Percentiles rank a stretch among this genome's conserved stretches.
Conservation (phyloP, 371 early-diverging fungal species). For the Mortierella sp. region DNA sequence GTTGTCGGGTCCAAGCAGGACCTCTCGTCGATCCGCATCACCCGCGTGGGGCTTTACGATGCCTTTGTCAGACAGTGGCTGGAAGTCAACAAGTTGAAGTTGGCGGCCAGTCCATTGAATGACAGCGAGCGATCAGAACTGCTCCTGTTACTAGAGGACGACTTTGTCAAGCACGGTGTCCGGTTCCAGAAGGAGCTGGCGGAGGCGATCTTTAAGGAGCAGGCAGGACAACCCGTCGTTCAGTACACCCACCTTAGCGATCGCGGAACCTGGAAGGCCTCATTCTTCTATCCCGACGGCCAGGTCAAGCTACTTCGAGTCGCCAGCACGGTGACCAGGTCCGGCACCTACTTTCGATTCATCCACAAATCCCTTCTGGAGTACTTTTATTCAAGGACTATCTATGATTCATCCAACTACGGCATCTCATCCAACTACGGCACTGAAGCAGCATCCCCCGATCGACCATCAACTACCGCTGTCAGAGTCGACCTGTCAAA, state of each 20-base stretch:
- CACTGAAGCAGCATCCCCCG: not conserved
- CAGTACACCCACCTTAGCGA: not conserved
- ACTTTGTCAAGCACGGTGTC: not conserved
- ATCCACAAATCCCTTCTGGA: conserved; percentile 22
- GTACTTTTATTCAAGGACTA: not conserved
- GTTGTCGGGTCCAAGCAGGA: not conserved
- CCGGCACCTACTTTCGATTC: conserved; percentile 11
- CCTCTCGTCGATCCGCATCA: not conserved
- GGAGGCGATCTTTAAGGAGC: not conserved
- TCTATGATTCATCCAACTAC: too few species aligned
- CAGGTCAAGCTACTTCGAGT: not conserved
- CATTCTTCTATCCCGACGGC: not conserved
- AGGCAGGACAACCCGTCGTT: not conserved
- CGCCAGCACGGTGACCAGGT: not conserved
- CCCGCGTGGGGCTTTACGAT: conserved; percentile 1
- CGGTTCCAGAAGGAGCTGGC: not conserved
- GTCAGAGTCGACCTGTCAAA: not conserved
- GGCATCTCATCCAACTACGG: not conserved
- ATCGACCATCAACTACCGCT: not conserved
- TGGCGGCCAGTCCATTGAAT: not conserved
- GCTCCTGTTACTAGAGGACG: not conserved
- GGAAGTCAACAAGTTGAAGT: not conserved
- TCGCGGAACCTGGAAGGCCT: not conserved
- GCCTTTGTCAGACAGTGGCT: conserved; percentile 4
- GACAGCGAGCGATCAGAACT: not conserved